Percentiles rank a stretch among this genome's conserved stretches.
Conservation (phyloP, 371 early-diverging fungal species). For the Rhizopus sp. region DNA sequence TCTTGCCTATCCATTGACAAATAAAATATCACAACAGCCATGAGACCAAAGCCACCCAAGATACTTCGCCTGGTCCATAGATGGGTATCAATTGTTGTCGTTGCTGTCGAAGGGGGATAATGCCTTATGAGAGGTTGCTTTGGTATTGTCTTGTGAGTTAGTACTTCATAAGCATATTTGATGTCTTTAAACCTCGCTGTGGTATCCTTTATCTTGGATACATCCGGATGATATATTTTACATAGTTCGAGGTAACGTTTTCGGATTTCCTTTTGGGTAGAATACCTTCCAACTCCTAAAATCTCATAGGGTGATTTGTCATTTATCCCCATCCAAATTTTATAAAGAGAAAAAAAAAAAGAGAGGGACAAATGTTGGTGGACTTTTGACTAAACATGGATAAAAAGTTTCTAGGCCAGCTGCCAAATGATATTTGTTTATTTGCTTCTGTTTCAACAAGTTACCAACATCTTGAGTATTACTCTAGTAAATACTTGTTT, state of each 20-base stretch:
- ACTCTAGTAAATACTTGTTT: no score
- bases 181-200: slow-evolving; percentile 27
- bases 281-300: slow-evolving; percentile 27
- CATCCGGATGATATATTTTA: slow-evolving; percentile 36
- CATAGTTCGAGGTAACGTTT: slow-evolving; percentile 34
- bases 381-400: no score
- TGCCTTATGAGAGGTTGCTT: slow-evolving; percentile 8
- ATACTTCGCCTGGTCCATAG: slow-evolving; percentile 24
- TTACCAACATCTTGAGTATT: no score
- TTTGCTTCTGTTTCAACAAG: no score
- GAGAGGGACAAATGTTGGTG: neutral
- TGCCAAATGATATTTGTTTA: no score
- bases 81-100: slow-evolving; percentile 14
- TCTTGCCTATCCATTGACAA: neutral
- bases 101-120: neutral
- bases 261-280: slow-evolving; percentile 33
- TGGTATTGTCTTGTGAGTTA: slow-evolving; percentile 17
- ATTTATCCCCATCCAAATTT: slow-evolving; percentile 5
- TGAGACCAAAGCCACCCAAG: slow-evolving; percentile 17
- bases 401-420: no score
- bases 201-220: slow-evolving; percentile 8
- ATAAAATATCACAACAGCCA: slow-evolving; percentile 9
- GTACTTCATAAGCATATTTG: slow-evolving; percentile 29
- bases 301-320: slow-evolving; percentile 32
- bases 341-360: neutral